Evolutionary conservation across 179 eudicot species (phyloP).

Genomic region (Beta lomatogona): DNA sequence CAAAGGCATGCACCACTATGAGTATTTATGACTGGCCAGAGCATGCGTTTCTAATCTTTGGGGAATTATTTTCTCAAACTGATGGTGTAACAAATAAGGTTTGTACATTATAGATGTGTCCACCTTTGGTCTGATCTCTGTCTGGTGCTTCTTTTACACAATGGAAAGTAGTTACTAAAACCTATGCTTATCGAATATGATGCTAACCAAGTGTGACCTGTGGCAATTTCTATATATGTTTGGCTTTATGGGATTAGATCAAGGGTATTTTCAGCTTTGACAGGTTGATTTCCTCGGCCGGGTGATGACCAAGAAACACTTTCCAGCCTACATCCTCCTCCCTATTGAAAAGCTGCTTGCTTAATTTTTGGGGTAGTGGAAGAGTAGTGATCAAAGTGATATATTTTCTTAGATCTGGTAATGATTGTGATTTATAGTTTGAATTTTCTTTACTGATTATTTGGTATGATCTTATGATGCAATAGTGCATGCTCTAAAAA

Average conservation of each 20-base stretch:
- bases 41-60: background rate
- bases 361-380: background rate
- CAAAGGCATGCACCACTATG: background rate
- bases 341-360: background rate
- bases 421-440: background rate
- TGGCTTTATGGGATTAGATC: background rate
- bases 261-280: background rate
- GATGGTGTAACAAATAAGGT: background rate
- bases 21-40: background rate
- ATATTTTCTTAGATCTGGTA: background rate
- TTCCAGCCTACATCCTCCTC: background rate
- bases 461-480: background rate
- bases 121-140: background rate
- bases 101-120: background rate
- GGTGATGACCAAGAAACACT: background rate
- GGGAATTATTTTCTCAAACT: background rate
- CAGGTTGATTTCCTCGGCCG: background rate
- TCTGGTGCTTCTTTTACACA: background rate
- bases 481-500: background rate
- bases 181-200: background rate
- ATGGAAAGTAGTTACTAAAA: background rate
- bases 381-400: background rate
- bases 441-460: background rate
- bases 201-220: background rate
- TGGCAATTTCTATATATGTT: background rate